Base-by-base conservation (phyloP, 768 basidiomycete genomes). In the Panaeolus cyanescens region DNA sequence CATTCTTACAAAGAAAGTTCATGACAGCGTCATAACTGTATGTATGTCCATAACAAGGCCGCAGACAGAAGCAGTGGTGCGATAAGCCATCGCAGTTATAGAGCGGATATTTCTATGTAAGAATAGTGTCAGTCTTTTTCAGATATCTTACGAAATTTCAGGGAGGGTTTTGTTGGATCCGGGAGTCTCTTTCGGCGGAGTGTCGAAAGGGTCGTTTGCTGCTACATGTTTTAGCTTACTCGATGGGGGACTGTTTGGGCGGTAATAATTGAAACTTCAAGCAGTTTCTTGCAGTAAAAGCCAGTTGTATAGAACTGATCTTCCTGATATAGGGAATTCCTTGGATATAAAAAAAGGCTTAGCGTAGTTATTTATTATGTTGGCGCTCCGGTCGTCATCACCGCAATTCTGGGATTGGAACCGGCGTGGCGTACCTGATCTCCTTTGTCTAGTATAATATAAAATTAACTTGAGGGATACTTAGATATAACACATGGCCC, bases 371-470 rank as follows among this genome's bases (percentile, higher is more conserved):
- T n/a, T n/a, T n/a, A 17, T 59, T 56, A 66, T 59, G 63, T 70
- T 67, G 65, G 67, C 64, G 67, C 65, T 62, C 66, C 67, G 63
- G 62, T 66, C 62, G 69, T 65, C 65, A 68, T 65, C 63, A 60
- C 62, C 67, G 64, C 65, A 67, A 58, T 61, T 62, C 59, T 28
- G 45, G 45, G 45, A 50, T 50, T 28, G 45, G 30, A 50, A 50
- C 45, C 25, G 65, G 64, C 64, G 67, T 67, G 70, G 67, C 66
- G 74, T 75, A 70, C 74, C 74, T 75, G 72, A 71, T 73, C 71
- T 70, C 72, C 65, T 72, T 75, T 73, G 70, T 70, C 65, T 64
- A 36, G 40, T 33, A 40, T 54, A 60, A 61, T 59, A 62, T 68
- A 69, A 67, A 72, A 70, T 72, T 72, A 68, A 65, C 65, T 60